phyloP scores from a whole-genome alignment of 805 yeast species.

The Ogataea naganishii region DNA sequence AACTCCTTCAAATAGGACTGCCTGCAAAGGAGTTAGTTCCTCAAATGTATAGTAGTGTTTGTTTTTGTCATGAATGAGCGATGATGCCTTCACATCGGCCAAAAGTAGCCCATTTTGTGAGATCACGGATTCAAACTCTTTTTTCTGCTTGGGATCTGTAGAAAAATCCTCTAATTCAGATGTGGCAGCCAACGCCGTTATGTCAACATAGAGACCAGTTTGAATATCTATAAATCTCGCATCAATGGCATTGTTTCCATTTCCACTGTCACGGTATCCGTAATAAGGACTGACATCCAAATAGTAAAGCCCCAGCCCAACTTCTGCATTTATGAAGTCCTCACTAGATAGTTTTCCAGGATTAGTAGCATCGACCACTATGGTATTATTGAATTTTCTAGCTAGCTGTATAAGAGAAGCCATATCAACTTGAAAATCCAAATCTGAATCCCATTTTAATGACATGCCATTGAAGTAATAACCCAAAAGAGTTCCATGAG shows the following conservation, averaged over 20 bases:
- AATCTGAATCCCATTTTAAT: constrained; percentile 55
- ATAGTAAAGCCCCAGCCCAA: constrained; percentile 23
- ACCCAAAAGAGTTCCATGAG: constrained; percentile 56
- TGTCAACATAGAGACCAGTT: constrained; percentile 38
- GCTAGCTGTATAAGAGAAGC: constrained; percentile 34
- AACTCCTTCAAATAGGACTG: constrained; percentile 52
- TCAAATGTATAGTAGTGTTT: constrained; percentile 42
- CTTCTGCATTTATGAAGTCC: constrained; percentile 9
- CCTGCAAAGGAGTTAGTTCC: constrained; percentile 44
- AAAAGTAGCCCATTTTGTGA: constrained; percentile 7
- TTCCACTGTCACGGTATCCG: constrained; percentile 28
- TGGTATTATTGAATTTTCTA: constrained; percentile 36
- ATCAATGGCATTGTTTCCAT: constrained; percentile 44
- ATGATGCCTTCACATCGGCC: constrained; percentile 8
- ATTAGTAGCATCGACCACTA: constrained; percentile 32
- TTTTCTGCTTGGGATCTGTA: constrained; percentile 8
- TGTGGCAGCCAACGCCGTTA: constrained; percentile 26
- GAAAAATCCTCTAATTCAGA: constrained; percentile 9
- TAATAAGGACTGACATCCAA: constrained; percentile 27
- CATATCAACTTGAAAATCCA: constrained; percentile 55
- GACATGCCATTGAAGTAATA: constrained; percentile 53
- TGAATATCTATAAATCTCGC: constrained; percentile 45
- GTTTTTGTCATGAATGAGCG: constrained; percentile 48
- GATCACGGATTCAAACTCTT: constrained; percentile 10
- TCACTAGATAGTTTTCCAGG: constrained; percentile 2